phyloP scores from a whole-genome alignment of 306 rosid genomes.

The Quercus dentata region DNA sequence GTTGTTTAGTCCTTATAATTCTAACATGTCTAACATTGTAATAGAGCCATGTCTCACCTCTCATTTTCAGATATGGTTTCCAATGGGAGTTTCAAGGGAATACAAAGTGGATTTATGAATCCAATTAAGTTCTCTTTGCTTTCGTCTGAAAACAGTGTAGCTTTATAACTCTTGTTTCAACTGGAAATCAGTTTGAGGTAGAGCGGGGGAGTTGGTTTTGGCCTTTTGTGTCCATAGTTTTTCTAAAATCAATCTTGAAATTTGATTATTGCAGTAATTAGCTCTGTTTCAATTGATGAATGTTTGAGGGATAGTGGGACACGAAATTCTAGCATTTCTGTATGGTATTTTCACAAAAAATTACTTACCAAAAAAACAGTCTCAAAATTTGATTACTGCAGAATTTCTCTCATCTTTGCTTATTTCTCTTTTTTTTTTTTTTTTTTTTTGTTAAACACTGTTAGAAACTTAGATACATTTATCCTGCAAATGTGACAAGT shows the following conservation, averaged over 20 bases:
- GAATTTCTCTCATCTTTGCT: slow-evolving; percentile 4
- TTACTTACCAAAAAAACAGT: not conserved
- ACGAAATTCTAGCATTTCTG: not conserved
- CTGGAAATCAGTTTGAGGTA: not conserved
- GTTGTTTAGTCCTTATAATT: no score
- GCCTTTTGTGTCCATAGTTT: not conserved
- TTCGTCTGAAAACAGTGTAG: not conserved
- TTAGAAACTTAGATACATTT: not conserved
- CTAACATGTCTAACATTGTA: no score
- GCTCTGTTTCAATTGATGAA: no score
- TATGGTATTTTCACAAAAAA: no score
- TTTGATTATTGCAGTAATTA: not conserved
- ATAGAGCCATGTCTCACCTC: no score
- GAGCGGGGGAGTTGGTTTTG: not conserved
- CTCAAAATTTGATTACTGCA: not conserved
- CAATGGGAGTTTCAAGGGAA: not conserved
- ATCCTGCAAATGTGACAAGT: not conserved
- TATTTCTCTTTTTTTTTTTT: not conserved
- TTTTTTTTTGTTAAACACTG: not conserved
- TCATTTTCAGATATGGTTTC: not conserved
- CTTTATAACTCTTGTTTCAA: not conserved
- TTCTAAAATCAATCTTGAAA: not conserved
- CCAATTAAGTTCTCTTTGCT: not conserved
- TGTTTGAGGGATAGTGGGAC: no score
- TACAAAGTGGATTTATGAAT: not conserved